Evolutionary conservation across 2,329 filamentous ascomycete genomes (phyloP), one percentile per base, ranked within the genome.

Genomic region (Didymella arachidicola): DNA sequence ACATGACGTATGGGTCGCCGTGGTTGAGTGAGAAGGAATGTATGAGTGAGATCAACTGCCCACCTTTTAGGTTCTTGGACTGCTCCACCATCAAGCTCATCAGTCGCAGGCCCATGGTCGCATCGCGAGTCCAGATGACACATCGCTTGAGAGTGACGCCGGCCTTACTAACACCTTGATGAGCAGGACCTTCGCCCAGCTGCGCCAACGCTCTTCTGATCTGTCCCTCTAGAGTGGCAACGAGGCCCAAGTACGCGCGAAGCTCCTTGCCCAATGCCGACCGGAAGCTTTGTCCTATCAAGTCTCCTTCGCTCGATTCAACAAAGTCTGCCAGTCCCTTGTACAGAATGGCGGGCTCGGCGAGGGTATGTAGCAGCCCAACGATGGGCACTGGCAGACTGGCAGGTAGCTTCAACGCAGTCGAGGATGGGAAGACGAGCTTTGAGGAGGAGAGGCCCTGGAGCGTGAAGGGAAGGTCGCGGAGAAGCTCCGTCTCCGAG

Each of bases 31-130:
- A 95, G 75, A 97, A 97, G 41, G 87, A 88, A 78, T 99, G 95
- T 51, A 99, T 96, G 46, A 98, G 82, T 3, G 93, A 93, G 67
- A 99, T 96, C 26, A 99, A 82, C 77, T 97, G 91, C 4, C 96
- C 95, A 1, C 96, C 95, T 68, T 90, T 93, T 74, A 89, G 89
- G 60, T 76, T 89, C 67, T 89, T 89, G 1, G 94, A 92, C 73
- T 97, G 91, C 72, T 98, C 93, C 0, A 96, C 92, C 70, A 99
- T 97, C 57, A 97, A 78, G 69, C 92, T 96, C 90, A 99, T 93
- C 54, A 99, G 81, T 16, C 95, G 87, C 66, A 99, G 79, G 0
- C 93, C 95, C 89, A 98, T 96, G 1, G 95, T 99, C 7, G 95
- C 92, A 77, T 99, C 96, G 66, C 94, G 87, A 8, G 93, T 98